Base-by-base conservation (phyloP, 768 basidiomycete genomes). In the Macrolepiota albuminosa region DNA sequence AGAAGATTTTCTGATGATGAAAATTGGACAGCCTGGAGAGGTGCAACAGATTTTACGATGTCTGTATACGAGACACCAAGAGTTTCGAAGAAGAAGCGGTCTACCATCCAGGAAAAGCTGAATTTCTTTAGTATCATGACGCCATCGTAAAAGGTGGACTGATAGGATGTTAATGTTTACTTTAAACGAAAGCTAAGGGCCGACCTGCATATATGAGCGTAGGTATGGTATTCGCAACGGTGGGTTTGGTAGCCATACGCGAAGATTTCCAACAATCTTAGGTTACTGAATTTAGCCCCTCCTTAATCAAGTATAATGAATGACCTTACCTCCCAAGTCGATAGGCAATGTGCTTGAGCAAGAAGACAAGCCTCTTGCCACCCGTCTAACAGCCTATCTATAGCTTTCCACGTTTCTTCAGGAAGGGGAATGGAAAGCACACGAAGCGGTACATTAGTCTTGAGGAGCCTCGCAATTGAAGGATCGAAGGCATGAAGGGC, bases 401-500 rank as follows among this genome's bases (percentile, higher is more conserved):
- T 63, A 1, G 76, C 73, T 31, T 77, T 64, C 83, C 87, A 92
- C 0, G 79, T 81, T 2, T 76, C 68, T 34, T 79, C 73, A 50
- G 79, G 72, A 5, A 79, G 64, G 0, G 84, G 83, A 0, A 86
- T 66, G 29, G 76, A 72, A 9, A 90, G 72, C 5, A 84, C 72
- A n/a, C 87, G 83, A 21, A 89, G 80, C 0, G 91, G 91, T 64
- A 89, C 82, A 58, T 82, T 83, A 34, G 84, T 86, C 49, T 83
- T 84, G 2, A 93, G 75, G 31, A 79, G 77, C n/a, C 89, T 84
- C 2, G 84, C 80, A 50, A 90, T 81, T 54, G 80, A 76, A 0
- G 87, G 84, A 64, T 92, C 88, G 51, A 92, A 89, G 1, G 82
- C 83, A 3, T 78, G 71, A 18, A 67, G 70, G 0, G 82, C 84